A percentile compares a stretch with the other conserved stretches of the same genome.
These are phyloP conservation scores for Blastomyces gilchristii DNA, from an alignment of 2,329 filamentous ascomycete species.

Conservation along the genomic window DNA sequence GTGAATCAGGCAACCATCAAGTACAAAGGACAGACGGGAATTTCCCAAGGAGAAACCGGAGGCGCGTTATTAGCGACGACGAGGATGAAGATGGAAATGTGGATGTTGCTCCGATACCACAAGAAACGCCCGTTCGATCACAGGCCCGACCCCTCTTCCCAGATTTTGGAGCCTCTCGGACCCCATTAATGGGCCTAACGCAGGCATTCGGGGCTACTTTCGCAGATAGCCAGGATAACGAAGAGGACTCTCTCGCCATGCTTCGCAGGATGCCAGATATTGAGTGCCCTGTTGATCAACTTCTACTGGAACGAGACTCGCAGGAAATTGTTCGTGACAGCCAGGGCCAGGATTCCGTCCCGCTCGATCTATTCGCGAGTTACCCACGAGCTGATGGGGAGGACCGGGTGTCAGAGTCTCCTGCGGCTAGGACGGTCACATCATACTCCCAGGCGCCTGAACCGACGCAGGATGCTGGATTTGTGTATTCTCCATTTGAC, in stretches of 20 bases:
- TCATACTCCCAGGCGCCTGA: slow-evolving; percentile 62
- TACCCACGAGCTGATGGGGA: slow-evolving; percentile 23
- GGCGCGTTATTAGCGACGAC: slow-evolving; percentile 56
- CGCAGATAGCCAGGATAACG: slow-evolving; percentile 48
- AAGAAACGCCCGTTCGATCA: slow-evolving; percentile 23
- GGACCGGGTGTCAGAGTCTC: slow-evolving; percentile 28
- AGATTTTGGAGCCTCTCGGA: slow-evolving; percentile 44
- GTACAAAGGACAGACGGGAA: slow-evolving; percentile 34
- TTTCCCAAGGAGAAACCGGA: slow-evolving; percentile 44
- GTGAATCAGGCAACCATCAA: slow-evolving; percentile 19
- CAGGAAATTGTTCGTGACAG: slow-evolving; percentile 51
- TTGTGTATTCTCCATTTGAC: slow-evolving; percentile 62
- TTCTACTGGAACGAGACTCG: slow-evolving; percentile 52
- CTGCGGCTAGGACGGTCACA: slow-evolving; percentile 37
- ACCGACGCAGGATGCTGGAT: slow-evolving; percentile 71
- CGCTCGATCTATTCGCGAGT: slow-evolving; percentile 36
- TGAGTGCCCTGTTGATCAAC: slow-evolving; percentile 47
- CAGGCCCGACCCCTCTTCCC: slow-evolving; percentile 50
- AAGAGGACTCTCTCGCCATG: slow-evolving; percentile 42
- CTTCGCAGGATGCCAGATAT: slow-evolving; percentile 44
- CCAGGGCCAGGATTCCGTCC: slow-evolving; percentile 38
- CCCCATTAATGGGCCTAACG: slow-evolving; percentile 57
- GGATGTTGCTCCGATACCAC: slow-evolving; percentile 22
- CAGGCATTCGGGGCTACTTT: slow-evolving; percentile 89
- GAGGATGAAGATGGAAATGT: slow-evolving; percentile 47